Conservation (phyloP, 169 alveolate species). For the Plasmodium sp. region DNA sequence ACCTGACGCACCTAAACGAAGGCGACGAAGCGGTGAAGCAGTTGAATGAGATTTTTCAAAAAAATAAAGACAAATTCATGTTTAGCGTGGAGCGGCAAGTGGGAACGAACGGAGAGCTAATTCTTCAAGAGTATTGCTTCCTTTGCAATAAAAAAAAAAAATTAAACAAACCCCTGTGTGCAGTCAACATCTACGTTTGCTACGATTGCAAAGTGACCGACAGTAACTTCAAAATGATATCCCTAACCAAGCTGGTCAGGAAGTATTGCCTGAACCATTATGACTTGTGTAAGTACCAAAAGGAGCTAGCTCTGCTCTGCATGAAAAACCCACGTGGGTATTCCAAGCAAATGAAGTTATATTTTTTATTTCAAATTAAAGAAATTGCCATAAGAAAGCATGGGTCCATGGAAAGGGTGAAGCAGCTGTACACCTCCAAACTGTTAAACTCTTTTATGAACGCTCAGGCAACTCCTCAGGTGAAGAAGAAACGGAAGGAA, state of each 20-base stretch:
- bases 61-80: conserved; percentile 10
- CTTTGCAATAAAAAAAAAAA: conserved; percentile 61
- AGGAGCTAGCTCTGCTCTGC: conserved; percentile 18
- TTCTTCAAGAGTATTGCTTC: conserved; percentile 17
- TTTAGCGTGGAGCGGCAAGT: conserved; percentile 45
- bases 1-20: conserved; percentile 6
- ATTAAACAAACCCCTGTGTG: conserved; percentile 9
- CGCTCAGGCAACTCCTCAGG: background rate
- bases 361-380: conserved; percentile 64
- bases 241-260: conserved; percentile 30
- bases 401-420: conserved; percentile 31
- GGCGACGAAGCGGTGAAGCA: conserved; percentile 12
- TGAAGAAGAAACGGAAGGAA: background rate
- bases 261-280: conserved; percentile 39
- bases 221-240: conserved; percentile 64
- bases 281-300: conserved; percentile 51
- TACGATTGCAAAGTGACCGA: conserved; percentile 55
- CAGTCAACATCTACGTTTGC: conserved; percentile 40
- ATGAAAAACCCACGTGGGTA: conserved; percentile 71
- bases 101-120: background rate
- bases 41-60: conserved; percentile 27
- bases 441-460: conserved; percentile 3
- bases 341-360: conserved; percentile 50
- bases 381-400: conserved; percentile 70
- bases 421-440: conserved; percentile 20